These are phyloP conservation scores for Gossypium rotundifolium DNA, from an alignment of 345 rosid genomes.

Conservation along the genomic window DNA sequence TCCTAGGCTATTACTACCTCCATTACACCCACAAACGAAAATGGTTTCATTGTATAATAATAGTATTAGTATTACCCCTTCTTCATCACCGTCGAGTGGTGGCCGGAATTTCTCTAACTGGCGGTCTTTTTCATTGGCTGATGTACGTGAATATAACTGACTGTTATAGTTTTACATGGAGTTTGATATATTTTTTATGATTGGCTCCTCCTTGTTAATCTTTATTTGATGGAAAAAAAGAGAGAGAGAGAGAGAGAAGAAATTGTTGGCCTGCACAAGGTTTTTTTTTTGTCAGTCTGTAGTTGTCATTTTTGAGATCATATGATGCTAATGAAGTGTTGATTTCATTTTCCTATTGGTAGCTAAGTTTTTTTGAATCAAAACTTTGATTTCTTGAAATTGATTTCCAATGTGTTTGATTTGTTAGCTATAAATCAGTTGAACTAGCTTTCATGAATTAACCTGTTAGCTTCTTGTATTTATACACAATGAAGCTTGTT, in stretches of 20 bases:
- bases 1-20: slow-evolving; percentile 44
- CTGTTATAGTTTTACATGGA: background rate
- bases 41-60: slow-evolving; percentile 26
- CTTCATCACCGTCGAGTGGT: slow-evolving; percentile 17
- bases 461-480: no score
- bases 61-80: slow-evolving; percentile 4
- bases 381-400: no score
- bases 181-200: background rate
- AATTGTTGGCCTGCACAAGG: no score
- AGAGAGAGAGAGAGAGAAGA: no score
- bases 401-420: no score
- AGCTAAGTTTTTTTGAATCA: no score
- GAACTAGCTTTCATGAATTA: no score
- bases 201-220: background rate
- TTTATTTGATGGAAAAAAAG: background rate
- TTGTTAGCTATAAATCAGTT: no score
- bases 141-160: slow-evolving; percentile 44
- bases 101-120: slow-evolving; percentile 31
- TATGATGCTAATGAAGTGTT: no score
- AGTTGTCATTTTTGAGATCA: background rate
- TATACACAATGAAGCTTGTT: no score
- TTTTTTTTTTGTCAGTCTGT: no score
- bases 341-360: no score
- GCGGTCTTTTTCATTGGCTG: slow-evolving; percentile 63
- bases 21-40: slow-evolving; percentile 49